Evolutionary conservation across 352 stramenopile species (phyloP), one percentile per base, ranked within the genome.

Genomic region (Globisporangium apiculatum): DNA sequence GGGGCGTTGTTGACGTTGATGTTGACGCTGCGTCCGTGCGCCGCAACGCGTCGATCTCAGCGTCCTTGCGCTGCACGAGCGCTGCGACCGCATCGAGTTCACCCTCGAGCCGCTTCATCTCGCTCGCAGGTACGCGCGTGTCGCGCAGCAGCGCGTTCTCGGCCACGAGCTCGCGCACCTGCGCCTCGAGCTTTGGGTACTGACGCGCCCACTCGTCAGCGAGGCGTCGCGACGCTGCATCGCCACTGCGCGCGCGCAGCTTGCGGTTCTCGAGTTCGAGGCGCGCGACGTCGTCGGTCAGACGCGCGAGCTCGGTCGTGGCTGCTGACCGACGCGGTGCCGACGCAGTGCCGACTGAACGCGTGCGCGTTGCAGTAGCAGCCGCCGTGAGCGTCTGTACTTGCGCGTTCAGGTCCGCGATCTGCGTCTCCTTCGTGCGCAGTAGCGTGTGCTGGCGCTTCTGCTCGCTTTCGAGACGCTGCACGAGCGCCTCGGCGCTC

Each of bases 71-170:
- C 51, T 74, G 56, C 5, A 90, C 59, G 38, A 83, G 60, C 6
- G 45, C 58, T 4, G 69, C 69, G 6, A 91, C 72, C 17, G 70
- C 72, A 51, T 87, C 68, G 31, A 89, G 68, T 52, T 87, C 65
- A 18, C 71, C 69, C 18, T 74, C 63, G 53, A 84, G 53, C 15
- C 65, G 61, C 64, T 79, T 75, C 53, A 76, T 59, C n/a, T 79
- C 74, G 15, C 67, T 62, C 46, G 83, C 75, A 1, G 73, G 64
- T 41, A 73, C 57, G 5, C 63, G 60, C 40, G 60, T 68, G 35
- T 83, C 66, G 60, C 86, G 88, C 31, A 87, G 63, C 51, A 72
- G 73, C 11, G 51, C 37, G 50, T 87, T 86, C 18, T 75, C 71
- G 36, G 79, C 67, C 31, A 74, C 71, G 8, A 89, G 61, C 40